Base-by-base conservation (phyloP, 768 basidiomycete species). In the Tricholomella constricta region DNA sequence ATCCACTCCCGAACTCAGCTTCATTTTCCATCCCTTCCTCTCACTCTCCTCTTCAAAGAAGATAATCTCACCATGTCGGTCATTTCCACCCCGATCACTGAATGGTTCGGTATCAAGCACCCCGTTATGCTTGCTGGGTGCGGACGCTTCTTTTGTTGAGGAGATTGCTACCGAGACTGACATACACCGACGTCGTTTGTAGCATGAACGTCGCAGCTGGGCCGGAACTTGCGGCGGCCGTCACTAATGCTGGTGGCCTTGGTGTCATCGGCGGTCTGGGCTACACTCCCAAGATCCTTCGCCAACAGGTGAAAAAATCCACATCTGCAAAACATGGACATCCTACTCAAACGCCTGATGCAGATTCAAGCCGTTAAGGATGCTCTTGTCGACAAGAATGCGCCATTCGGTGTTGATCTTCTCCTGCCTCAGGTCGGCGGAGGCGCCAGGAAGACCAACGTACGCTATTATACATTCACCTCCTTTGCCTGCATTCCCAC, bases 181-280 rank as follows among this genome's bases (percentile, higher is more conserved):
- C 44, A 40, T 34, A 26, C 41, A 44, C 25, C 17, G 29, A 32
- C 29, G 40, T 17, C 34, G 25, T 26, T 14, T 45, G 31, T 54
- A 92, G 73, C 23, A 76, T 75, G 75, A 72, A 75, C 53, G 70
- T 73, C 11, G 72, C 70, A 56, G 78, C 79, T 51, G 79, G 79
- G 6, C 78, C 94, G 15, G 92, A 94, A 68, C 83, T 95, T 22
- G 94, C 93, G 15, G 94, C 94, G 35, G 94, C 91, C 34, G 94
- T 96, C 52, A 92, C 91, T 38, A 97, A 96, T 63, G 94, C 93
- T 23, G 94, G 94, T 43, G 94, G 94, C 46, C 61, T 97, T 37
- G 94, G 94, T 57, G 92, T 96, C 46, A 92, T 98, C 55, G 94
- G 94, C 32, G 94, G 94, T 48, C 77, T 89, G 27, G 91, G 91